These are phyloP conservation scores for Septoria petroselini DNA, from an alignment of 2,329 filamentous ascomycete species.

Conservation along the genomic window DNA sequence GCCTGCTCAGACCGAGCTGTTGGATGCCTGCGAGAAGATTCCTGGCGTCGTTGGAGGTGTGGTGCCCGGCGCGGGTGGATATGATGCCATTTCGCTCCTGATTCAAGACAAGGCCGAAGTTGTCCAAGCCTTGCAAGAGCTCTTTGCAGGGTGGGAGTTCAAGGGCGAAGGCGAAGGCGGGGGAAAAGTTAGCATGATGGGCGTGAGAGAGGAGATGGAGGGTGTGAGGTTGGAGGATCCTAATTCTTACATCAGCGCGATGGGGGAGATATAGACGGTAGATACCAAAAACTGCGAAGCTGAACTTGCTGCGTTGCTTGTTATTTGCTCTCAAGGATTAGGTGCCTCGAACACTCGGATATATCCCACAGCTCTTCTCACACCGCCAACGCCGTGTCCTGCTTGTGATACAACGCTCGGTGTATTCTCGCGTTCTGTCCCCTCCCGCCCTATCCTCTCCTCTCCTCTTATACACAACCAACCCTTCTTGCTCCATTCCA, in stretches of 20 bases:
- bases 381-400: neutral
- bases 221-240: conserved; percentile 52
- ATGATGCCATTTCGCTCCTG: conserved; percentile 81
- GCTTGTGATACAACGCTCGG: neutral
- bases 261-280: conserved; percentile 21
- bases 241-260: conserved; percentile 41
- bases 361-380: neutral
- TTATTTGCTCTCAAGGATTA: too few species aligned
- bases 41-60: conserved; percentile 85
- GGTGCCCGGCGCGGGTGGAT: conserved; percentile 90
- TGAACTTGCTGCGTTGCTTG: too few species aligned
- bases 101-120: conserved; percentile 70
- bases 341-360: neutral
- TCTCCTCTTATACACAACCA: neutral
- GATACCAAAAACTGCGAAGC: neutral
- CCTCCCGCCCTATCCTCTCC: too few species aligned
- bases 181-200: conserved; percentile 65
- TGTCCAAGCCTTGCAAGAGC: conserved; percentile 56
- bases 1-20: conserved; percentile 72
- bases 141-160: conserved; percentile 61
- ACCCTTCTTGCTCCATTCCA: too few species aligned
- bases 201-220: conserved; percentile 69
- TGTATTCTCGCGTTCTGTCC: neutral
- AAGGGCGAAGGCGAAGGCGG: conserved; percentile 42
- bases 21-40: conserved; percentile 70